Base-by-base conservation (phyloP, 148 eudicot species). In the Silene conica region DNA sequence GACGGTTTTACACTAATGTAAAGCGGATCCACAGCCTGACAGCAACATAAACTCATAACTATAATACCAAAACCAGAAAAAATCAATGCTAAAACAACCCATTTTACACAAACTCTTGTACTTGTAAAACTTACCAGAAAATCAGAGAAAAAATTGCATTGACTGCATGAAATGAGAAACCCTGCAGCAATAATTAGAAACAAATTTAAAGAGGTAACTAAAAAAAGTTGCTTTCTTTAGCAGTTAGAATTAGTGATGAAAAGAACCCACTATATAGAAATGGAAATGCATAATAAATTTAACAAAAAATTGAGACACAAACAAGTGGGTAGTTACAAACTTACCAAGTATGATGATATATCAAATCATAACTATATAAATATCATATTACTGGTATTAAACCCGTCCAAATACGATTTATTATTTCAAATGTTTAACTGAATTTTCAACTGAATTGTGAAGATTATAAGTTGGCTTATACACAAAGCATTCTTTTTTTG, bases 241-340 rank as follows among this genome's bases (percentile, higher is more conserved):
- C 72, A 75, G 67, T 75, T 75, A 67, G 25, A 20, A 65, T 9
- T 63, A 73, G 21, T 45, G 11, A 56, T 57, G 43, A 6, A 20
- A 11, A 15, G 10, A 66, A 67, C 73, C 58, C 55, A 68, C 57
- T 54, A 63, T 13, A 60, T 22, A 60, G 14, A 60, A 60, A 58
- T 34, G 12, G 7, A 21, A 59, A 45, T 23, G 7, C n/a, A 41
- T 20, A 13, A 69, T 8, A 23, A 25, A 45, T 1, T n/a, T 19
- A 31, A 52, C 21, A 8, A 38, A 38, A 38, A 38, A 38, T 5
- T 21, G 19, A 28, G 34, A 31, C 55, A 34, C 31, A 31, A 6
- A 22, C 48, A 34, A 57, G 56, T 43, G 78, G 56, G 55, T 70
- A 70, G 79, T 74, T 62, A 62, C 63, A 21, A 22, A 70, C 74